These are phyloP conservation scores for Cicer cuneatum DNA, from an alignment of 306 rosid genomes.

Conservation along the genomic window DNA sequence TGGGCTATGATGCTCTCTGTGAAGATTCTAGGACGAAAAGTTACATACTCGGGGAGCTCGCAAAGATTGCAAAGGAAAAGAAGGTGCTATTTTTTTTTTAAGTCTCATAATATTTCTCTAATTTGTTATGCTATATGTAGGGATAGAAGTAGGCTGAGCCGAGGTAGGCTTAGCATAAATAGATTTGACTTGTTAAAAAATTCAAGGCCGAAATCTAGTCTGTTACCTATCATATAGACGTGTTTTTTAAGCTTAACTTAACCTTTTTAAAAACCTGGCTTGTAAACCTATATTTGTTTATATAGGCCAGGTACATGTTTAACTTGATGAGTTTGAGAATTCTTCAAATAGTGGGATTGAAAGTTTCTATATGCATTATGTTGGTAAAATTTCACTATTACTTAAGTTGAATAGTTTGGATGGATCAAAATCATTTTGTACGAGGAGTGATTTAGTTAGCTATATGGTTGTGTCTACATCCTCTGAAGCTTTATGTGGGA, in stretches of 20 bases:
- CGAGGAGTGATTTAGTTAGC: background rate
- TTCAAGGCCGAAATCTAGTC: too few relatives aligned
- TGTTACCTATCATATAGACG: too few relatives aligned
- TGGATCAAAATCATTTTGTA: background rate
- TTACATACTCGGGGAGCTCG: slow-evolving; percentile 67
- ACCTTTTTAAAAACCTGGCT: too few relatives aligned
- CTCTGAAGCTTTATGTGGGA: background rate
- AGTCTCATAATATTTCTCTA: slow-evolving; percentile 9
- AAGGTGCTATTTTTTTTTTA: slow-evolving; percentile 58
- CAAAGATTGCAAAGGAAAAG: slow-evolving; percentile 69
- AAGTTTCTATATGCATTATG: background rate
- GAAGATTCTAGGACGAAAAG: slow-evolving; percentile 63
- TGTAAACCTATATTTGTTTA: too few relatives aligned
- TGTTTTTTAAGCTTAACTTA: too few relatives aligned
- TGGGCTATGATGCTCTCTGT: slow-evolving; percentile 69
- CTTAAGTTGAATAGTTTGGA: background rate
- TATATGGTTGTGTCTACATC: background rate
- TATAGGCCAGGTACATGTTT: background rate
- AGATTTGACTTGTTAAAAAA: too few relatives aligned
- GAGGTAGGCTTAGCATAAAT: too few relatives aligned
- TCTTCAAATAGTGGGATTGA: background rate
- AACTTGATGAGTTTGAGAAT: slow-evolving; percentile 18
- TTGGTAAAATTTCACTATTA: background rate
- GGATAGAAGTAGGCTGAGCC: too few relatives aligned
- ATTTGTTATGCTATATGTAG: background rate